Conservation (phyloP, 768 basidiomycete genomes). For the Mycena alexandri region DNA sequence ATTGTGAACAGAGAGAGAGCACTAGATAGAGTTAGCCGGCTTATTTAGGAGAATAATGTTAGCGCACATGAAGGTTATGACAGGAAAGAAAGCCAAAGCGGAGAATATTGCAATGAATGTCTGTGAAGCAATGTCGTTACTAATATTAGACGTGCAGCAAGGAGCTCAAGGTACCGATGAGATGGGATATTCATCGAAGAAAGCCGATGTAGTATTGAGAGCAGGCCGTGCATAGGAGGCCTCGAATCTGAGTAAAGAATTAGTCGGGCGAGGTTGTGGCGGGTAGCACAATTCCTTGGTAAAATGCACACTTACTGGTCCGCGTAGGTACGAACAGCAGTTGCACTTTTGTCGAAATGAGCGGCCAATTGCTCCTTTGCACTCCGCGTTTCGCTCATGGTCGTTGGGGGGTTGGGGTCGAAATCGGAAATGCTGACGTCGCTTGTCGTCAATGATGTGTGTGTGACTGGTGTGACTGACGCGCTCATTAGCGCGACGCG, state of each 20-base stretch:
- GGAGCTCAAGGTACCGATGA: slow-evolving; percentile 45
- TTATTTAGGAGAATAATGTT: not conserved
- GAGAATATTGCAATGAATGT: slow-evolving; percentile 57
- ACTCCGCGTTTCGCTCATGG: slow-evolving; percentile 36
- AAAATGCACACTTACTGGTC: slow-evolving; percentile 44
- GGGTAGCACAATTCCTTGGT: not conserved
- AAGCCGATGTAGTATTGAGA: slow-evolving; percentile 24
- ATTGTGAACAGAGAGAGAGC: slow-evolving; percentile 50
- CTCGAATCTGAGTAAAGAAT: slow-evolving; percentile 52
- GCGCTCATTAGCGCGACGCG: not conserved
- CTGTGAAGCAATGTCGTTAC: slow-evolving; percentile 41
- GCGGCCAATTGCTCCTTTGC: slow-evolving; percentile 43
- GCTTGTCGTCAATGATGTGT: too few species aligned
- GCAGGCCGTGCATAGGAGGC: slow-evolving; percentile 58
- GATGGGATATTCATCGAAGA: slow-evolving; percentile 51
- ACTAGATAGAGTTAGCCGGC: slow-evolving; percentile 22
- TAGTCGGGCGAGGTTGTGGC: not conserved
- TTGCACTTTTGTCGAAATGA: slow-evolving; percentile 53
- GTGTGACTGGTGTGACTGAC: not conserved
- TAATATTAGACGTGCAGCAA: not conserved
- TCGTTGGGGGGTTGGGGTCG: not conserved
- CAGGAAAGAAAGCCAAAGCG: slow-evolving; percentile 50
- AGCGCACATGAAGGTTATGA: slow-evolving; percentile 55
- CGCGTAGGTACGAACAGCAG: slow-evolving; percentile 51
- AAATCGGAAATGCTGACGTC: not conserved